These are phyloP conservation scores for Marchantia paleacea DNA, from an alignment of 225 moss, liverwort and hornwort species.

Conservation along the genomic window DNA sequence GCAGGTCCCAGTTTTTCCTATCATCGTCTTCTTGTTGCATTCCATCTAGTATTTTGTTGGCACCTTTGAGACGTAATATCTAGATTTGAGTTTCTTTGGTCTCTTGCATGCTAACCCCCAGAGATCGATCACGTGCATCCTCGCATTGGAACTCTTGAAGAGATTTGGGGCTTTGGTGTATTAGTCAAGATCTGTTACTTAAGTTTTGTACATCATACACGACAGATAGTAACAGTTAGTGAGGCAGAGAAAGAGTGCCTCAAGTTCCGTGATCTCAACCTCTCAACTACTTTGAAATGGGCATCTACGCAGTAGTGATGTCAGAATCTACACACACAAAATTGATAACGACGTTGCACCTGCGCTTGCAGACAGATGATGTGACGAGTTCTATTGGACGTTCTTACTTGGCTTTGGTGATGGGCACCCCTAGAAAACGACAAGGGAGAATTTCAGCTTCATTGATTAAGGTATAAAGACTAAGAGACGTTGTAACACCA, in stretches of 20 bases:
- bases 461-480: conserved; percentile 61
- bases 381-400: conserved; percentile 45
- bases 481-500: background rate
- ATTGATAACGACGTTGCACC: background rate
- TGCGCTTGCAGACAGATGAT: conserved; percentile 23
- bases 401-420: conserved; percentile 77
- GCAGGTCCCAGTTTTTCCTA: no score
- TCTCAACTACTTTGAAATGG: background rate
- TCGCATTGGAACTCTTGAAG: no score
- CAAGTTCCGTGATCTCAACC: background rate
- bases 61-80: no score
- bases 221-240: background rate
- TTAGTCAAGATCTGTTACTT: no score
- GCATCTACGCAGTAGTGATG: background rate
- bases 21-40: no score
- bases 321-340: background rate
- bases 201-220: no score
- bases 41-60: no score
- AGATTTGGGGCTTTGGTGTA: no score
- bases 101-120: no score
- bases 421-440: conserved; percentile 62
- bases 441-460: conserved; percentile 78
- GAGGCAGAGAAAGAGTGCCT: background rate
- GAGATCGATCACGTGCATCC: no score
- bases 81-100: no score